Base-by-base conservation (phyloP, 768 basidiomycete species). In the Russula foetens region DNA sequence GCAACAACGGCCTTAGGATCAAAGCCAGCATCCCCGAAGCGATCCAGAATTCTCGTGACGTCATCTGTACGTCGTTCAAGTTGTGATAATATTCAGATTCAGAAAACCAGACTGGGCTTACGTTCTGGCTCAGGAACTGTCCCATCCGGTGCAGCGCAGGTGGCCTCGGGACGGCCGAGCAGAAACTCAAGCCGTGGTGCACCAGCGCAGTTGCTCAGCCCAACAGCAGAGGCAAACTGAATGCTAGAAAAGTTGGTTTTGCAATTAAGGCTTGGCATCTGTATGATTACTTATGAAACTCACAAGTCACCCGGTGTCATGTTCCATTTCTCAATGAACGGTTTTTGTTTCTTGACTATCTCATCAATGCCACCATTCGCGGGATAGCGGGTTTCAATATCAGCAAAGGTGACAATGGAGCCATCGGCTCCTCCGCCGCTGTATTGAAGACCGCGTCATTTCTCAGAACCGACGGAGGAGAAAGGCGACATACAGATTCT, bases 221-320 rank as follows among this genome's bases (percentile, higher is more conserved):
- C 72, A 28, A 75, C 71, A n/a, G 70, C 70, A 49, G 67, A 68
- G 15, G 71, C 67, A 44, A 74, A 71, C 51, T 72, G 73, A 53
- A 74, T 73, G 61, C 72, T 73, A 26, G 14, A 21, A 21, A 46
- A 23, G 5, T 8, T 38, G 28, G 14, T 35, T n/a, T n/a, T 33
- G 12, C 23, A 31, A 8, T 54, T 50, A 33, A 21, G 9, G 29
- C 33, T 33, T 26, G 29, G 4, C 51, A 33, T 44, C 15, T 23
- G 31, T 38, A 21, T n/a, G 23, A 29, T 4, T 38, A 39, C 21
- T 5, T 12, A 38, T 2, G 38, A 47, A 14, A 70, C 77, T 56
- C 62, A 79, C 78, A 82, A 75, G 70, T 82, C 81, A 45, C 77
- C 80, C 39, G 75, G 58, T 15, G 73, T 67, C 49, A 78, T 70